Evolutionary conservation across 352 stramenopile species (phyloP), one percentile per base, ranked within the genome.

Genomic region (Phytopythium helicoides): DNA sequence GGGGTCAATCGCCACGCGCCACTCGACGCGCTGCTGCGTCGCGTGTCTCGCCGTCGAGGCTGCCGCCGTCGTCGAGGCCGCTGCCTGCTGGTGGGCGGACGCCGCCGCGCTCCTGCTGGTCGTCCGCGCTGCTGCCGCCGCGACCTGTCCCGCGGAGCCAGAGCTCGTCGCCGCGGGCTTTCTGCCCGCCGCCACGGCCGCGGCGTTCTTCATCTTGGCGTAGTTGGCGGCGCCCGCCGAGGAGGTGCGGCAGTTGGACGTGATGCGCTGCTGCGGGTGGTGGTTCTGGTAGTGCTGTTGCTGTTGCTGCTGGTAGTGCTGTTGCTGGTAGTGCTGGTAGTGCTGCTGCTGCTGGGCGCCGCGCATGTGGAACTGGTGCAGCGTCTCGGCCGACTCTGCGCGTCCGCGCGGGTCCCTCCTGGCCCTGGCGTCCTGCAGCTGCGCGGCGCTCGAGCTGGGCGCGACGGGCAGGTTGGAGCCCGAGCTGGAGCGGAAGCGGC

Each of bases 1-100:
- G 16, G 84, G 84, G 51, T 92, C 82, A 1, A 92, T 31, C 6
- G 84, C 84, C 35, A 94, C 78, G 52, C 80, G 77, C 84, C 84
- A 94, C 42, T 84, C 79, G 38, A 87, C 67, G 12, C 57, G 54
- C 19, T 68, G 60, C 4, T 49, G 52, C 18, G 22, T 34, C 5
- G 26, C 19, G n/a, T 48, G 46, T 33, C 50, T 51, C 25, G 37
- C 15, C 12, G 36, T 38, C 12, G 45, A 10, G 4, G 25, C 33
- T 33, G 36, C 28, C 3, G 28, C 50, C 23, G 41, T 31, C 28
- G 34, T 57, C 16, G 41, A 48, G 12, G 33, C 33, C 3, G 47
- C 19, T 19, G 47, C 15, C 28, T 33, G 28, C 28, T 33, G 28
- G 5, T 33, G 28, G 28, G 28, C 28, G 5, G n/a, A n/a, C n/a